These are phyloP conservation scores for Colletotrichum navitas DNA, from an alignment of 2,329 filamentous ascomycete species.

Conservation along the genomic window DNA sequence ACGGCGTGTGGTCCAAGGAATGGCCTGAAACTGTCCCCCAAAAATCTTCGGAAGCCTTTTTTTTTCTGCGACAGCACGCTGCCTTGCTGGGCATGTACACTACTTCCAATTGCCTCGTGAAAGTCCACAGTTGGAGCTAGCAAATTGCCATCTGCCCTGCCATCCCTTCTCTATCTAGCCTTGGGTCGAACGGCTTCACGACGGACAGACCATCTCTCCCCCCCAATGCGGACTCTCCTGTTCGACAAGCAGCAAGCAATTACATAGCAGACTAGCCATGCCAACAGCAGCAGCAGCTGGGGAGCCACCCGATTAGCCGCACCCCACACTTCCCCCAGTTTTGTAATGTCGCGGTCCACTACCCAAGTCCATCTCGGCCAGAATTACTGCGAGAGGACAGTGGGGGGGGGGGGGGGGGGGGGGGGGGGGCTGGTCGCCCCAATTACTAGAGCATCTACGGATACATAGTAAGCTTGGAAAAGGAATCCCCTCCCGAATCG, in stretches of 20 bases:
- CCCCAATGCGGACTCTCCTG: constrained; percentile 7
- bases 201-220: neutral
- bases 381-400: constrained; percentile 40
- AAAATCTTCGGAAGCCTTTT: constrained; percentile 29
- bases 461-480: neutral
- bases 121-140: constrained; percentile 19
- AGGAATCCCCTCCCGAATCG: constrained; percentile 11
- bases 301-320: constrained; percentile 20
- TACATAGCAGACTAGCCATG: neutral
- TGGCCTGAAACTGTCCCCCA: constrained; percentile 35
- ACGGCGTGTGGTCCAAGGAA: neutral
- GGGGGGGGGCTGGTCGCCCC: neutral
- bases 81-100: neutral
- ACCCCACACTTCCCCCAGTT: constrained; percentile 41
- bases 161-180: constrained; percentile 25
- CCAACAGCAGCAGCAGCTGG: neutral
- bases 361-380: constrained; percentile 39
- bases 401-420: neutral
- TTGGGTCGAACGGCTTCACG: constrained; percentile 6
- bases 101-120: constrained; percentile 32
- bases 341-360: constrained; percentile 35
- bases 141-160: constrained; percentile 15
- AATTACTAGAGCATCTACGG: neutral
- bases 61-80: constrained; percentile 21
- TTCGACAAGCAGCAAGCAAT: constrained; percentile 3